Conservation (phyloP, 371 early-diverging fungal genomes). For the Blakeslea trispora region DNA sequence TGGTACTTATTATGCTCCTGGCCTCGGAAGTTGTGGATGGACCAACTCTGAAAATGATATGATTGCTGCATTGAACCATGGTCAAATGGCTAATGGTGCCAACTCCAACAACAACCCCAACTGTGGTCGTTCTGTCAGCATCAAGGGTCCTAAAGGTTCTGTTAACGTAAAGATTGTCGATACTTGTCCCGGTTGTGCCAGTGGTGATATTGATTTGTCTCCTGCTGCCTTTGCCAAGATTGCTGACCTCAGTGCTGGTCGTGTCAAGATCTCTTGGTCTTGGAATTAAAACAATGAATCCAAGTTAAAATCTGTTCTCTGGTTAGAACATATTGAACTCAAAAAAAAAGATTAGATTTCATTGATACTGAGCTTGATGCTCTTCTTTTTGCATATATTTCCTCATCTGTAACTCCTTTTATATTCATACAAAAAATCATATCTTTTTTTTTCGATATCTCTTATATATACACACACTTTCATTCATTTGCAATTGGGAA, state of each 20-base stretch:
- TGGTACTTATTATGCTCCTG: constrained; percentile 40
- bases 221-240: constrained; percentile 60
- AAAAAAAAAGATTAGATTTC: no score
- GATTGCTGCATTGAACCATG: constrained; percentile 29
- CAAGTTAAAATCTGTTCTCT: constrained; percentile 10
- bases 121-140: constrained; percentile 54
- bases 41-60: constrained; percentile 16
- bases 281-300: constrained; percentile 15
- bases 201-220: constrained; percentile 58
- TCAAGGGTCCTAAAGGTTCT: constrained; percentile 49
- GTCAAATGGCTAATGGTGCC: constrained; percentile 27
- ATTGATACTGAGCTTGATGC: constrained; percentile 1
- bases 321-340: constrained; percentile 10
- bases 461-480: no score
- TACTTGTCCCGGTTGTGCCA: constrained; percentile 59
- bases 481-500: no score
- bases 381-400: neutral
- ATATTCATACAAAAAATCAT: no score
- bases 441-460: no score
- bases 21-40: constrained; percentile 40
- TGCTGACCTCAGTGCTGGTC: constrained; percentile 49
- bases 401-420: no score
- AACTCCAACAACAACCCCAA: constrained; percentile 43
- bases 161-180: constrained; percentile 59
- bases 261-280: constrained; percentile 55